Evolutionary conservation across 768 basidiomycete genomes (phyloP).

Genomic region (Thelephora aurantiotincta): DNA sequence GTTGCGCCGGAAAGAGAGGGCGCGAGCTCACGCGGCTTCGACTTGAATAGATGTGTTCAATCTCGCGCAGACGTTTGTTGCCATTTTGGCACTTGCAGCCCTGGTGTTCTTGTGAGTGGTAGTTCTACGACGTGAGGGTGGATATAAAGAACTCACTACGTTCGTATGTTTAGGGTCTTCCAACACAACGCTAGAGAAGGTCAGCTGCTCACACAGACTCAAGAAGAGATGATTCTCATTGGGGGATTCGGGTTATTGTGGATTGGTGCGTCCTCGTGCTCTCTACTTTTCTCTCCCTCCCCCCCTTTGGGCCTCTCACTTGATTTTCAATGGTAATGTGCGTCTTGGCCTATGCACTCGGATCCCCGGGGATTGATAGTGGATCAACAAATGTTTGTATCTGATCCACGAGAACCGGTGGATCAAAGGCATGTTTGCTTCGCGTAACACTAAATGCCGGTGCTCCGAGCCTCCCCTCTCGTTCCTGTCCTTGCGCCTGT

Average conservation of each 20-base stretch:
- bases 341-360: conserved; percentile 1
- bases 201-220: conserved; percentile 47
- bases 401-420: neutral
- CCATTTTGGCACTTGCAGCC: conserved; percentile 49
- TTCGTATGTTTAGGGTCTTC: conserved; percentile 31
- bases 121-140: neutral
- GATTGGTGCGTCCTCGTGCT: conserved; percentile 39
- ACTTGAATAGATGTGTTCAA: conserved; percentile 15
- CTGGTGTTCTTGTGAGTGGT: conserved; percentile 49
- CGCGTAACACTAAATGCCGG: no score
- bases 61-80: conserved; percentile 53
- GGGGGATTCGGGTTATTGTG: conserved; percentile 61
- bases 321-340: conserved; percentile 11
- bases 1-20: no score
- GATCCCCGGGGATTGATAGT: neutral
- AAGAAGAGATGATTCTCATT: conserved; percentile 65
- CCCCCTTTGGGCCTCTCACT: conserved; percentile 2
- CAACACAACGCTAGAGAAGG: conserved; percentile 54
- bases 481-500: no score
- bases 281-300: neutral
- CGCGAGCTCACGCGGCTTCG: neutral
- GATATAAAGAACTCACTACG: neutral
- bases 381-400: neutral
- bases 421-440: no score
- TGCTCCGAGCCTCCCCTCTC: no score